Evolutionary conservation across 2,329 filamentous ascomycete species (phyloP), one percentile per base, ranked within the genome.

Genomic region (Metarhizium guizhouense): DNA sequence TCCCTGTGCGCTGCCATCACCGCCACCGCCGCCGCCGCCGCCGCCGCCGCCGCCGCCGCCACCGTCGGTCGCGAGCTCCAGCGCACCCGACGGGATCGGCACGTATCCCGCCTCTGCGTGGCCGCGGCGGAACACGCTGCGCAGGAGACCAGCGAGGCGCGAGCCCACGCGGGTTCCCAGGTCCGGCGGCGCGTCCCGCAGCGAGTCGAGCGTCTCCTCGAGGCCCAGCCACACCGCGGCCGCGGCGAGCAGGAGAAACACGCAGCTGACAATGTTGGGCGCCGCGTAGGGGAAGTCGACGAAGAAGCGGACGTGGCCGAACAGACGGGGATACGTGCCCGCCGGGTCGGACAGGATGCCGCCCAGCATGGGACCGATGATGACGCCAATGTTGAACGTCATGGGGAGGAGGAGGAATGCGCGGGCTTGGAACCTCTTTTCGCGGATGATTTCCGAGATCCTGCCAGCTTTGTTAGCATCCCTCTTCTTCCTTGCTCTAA

Each of bases 331-430:
- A 74, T 68, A 85, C 84, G 67, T 85, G 76, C 38, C 74, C 59
- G 20, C 83, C 1, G 88, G 88, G 53, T 87, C 79, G 29, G 87
- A 84, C 2, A 93, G 76, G 1, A 77, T 74, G 54, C 88, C 88
- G 48, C 87, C 87, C 16, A 90, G 65, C 18, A 88, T 64, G 4
- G 88, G 87, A 0, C 88, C 88, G 2, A 90, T 54, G 58, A 90
- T 84, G 50, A 91, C 83, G 2, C 88, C 88, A 5, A 92, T 53
- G 61, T 92, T 92, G 16, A 84, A 84, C 0, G 80, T 76, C 67
- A 93, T 88, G 18, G 87, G 86, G 60, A 92, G 88, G 67, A 84
- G 84, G 62, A 85, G 84, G 64, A 92, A 93, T 0, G 85, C 83
- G n/a, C 80, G 74, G 0, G 88, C 86, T 67, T 92, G 87, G 0